Conservation (phyloP, 176 grass and related monocot genomes). For the Themeda triandra region DNA sequence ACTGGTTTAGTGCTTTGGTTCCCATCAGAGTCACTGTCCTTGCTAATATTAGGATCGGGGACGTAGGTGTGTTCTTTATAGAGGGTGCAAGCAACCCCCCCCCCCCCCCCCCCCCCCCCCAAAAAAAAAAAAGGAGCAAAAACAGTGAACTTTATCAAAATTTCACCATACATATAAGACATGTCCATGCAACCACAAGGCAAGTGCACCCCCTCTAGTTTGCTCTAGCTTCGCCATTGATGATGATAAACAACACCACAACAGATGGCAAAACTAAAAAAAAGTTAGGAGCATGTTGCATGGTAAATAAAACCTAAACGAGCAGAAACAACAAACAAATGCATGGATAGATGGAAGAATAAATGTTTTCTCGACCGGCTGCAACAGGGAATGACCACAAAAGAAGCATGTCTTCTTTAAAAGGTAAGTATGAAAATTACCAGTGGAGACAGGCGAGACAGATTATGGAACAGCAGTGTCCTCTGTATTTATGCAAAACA, state of each 20-base stretch:
- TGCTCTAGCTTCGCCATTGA: no score
- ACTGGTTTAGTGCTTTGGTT: slow-evolving; percentile 4
- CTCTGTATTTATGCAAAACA: slow-evolving; percentile 29
- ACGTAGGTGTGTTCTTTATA: background rate
- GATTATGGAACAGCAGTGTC: slow-evolving; percentile 19
- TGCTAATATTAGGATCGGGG: background rate
- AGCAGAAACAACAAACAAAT: background rate
- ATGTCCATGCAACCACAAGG: no score
- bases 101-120: no score
- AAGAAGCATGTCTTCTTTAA: slow-evolving; percentile 15
- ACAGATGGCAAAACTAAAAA: background rate
- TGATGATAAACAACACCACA: background rate
- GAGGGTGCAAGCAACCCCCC: background rate
- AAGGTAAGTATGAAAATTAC: slow-evolving; percentile 36
- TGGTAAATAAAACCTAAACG: slow-evolving; percentile 9
- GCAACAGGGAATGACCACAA: background rate
- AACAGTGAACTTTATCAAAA: background rate
- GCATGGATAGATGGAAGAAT: background rate
- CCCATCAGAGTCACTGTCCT: background rate
- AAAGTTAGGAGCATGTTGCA: background rate
- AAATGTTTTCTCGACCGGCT: background rate
- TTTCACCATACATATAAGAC: no score
- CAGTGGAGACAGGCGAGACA: slow-evolving; percentile 29
- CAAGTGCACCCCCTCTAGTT: background rate
- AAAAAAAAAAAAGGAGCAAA: background rate